Conservation (phyloP, 2,329 filamentous ascomycete genomes). For the Cercospora sojina region DNA sequence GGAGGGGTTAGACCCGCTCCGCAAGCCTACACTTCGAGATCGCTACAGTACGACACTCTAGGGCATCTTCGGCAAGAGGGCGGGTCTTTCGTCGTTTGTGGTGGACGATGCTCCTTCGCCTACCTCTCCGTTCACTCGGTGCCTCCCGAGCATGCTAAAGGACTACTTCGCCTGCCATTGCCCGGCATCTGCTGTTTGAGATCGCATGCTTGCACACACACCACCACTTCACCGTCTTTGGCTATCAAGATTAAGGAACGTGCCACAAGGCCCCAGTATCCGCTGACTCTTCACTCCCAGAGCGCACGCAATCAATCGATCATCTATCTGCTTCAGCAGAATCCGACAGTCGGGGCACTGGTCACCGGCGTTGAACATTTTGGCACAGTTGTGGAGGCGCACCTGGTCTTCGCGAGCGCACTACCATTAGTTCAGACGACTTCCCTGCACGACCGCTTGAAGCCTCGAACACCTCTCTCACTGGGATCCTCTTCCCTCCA, state of each 20-base stretch:
- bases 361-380: constrained; percentile 20
- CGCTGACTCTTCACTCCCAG: constrained; percentile 26
- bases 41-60: constrained; percentile 26
- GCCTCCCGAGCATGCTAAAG: constrained; percentile 22
- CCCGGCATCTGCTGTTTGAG: constrained; percentile 26
- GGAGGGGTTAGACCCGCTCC: constrained; percentile 31
- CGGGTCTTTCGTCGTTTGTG: constrained; percentile 29
- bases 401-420: constrained; percentile 21
- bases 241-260: constrained; percentile 33
- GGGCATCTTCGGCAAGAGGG: constrained; percentile 29
- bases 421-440: constrained; percentile 22
- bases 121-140: constrained; percentile 25
- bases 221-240: constrained; percentile 25
- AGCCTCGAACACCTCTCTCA: constrained; percentile 23
- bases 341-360: constrained; percentile 25
- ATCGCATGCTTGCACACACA: constrained; percentile 26
- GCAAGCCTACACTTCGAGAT: constrained; percentile 27
- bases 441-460: constrained; percentile 23
- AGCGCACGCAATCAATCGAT: constrained; percentile 29
- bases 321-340: constrained; percentile 29
- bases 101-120: constrained; percentile 22
- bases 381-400: constrained; percentile 21
- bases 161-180: constrained; percentile 28
- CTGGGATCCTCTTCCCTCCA: constrained; percentile 20
- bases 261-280: constrained; percentile 26